Base-by-base conservation (phyloP, 306 rosid species). In the Vicia sativa region DNA sequence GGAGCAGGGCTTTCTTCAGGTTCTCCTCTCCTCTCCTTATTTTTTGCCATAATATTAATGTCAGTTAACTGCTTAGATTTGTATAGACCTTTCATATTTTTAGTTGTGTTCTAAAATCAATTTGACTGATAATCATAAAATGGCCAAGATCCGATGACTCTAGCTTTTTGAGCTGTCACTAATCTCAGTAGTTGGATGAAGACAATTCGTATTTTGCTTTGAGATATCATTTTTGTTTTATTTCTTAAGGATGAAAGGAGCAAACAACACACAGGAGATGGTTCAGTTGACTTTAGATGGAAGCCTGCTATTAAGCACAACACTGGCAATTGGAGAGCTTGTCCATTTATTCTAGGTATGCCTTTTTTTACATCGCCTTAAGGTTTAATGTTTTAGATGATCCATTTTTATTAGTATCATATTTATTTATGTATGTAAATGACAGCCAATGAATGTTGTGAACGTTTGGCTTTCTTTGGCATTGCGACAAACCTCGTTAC, bases 401-500 rank as follows among this genome's bases (percentile, higher is more conserved):
- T 34, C 2, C 34, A 10, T 62, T 78, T 18, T 67, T 64, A 18
- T 60, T 23, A 53, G 34, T 70, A 9, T 72, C 35, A 21, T 63
- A 58, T 50, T 48, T 58, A 28, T 79, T 48, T 59, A 13, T 73
- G 53, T 67, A 34, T 34, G 38, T 7, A 34, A 55, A 62, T 64
- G 70, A 54, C 87, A 89, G 97, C 95, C 48, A 89, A 87, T 16
- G 98, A 87, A 72, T 81, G 95, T 59, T 92, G 96, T 67, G 98
- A 92, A 66, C 87, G 95, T 18, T 83, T 92, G 83, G 96, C 98
- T 11, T 92, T 84, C 83, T 89, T 84, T 62, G 96, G 98, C 54
- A 92, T 92, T 71, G 42, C 89, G 12, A 78, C 96, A 68, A 92
- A 92, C 62, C 91, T 92, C 54, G 98, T 92, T 62, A 86, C 91